Conservation (phyloP, 805 yeast species). For the Cyberlindnera japonica region DNA sequence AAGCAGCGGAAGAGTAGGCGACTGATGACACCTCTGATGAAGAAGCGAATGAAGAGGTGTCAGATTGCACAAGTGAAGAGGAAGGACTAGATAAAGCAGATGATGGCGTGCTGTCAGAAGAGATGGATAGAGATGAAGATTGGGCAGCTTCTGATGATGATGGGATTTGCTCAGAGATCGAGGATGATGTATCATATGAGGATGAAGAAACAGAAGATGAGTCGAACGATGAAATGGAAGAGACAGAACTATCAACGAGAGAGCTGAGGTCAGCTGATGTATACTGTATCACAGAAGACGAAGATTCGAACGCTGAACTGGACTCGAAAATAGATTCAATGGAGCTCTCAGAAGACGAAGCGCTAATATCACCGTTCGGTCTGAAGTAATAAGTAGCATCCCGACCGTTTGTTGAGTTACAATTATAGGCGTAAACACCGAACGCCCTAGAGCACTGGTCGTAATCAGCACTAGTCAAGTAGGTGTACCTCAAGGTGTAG, state of each 20-base stretch:
- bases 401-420: not conserved
- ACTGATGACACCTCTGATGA: not conserved
- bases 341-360: constrained; percentile 1
- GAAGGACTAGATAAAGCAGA: no score
- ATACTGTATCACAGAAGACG: constrained; percentile 1
- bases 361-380: constrained; percentile 4
- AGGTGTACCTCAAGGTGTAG: constrained; percentile 2
- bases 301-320: constrained; percentile 2
- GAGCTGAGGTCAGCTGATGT: no score
- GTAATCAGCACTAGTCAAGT: constrained; percentile 2
- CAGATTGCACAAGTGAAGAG: no score
- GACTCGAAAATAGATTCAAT: not conserved
- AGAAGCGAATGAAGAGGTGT: not conserved
- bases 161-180: no score
- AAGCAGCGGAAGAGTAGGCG: not conserved
- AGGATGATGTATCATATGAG: no score
- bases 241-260: no score
- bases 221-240: no score
- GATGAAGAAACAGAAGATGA: no score
- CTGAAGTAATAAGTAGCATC: not conserved
- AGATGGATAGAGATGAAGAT: no score
- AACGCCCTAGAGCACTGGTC: constrained; percentile 6
- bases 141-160: no score
- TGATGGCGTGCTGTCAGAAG: no score
- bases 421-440: constrained; percentile 7